Base-by-base conservation (phyloP, 208 protist species). In the Vickermania spadyakhi region DNA sequence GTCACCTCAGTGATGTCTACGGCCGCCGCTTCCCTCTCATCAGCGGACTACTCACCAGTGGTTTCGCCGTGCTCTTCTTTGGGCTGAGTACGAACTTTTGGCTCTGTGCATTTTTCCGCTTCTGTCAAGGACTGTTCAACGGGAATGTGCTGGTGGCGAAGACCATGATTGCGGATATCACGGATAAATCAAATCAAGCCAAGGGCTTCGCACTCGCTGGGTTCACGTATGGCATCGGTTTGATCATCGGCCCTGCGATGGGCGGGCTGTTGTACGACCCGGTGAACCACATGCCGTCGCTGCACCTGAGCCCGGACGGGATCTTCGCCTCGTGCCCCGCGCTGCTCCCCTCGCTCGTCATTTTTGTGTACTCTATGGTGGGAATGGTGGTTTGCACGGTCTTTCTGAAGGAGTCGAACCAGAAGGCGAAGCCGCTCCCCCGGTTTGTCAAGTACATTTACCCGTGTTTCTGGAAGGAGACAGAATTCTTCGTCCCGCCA, bases 131-230 rank as follows among this genome's bases (percentile, higher is more conserved):
- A 0, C 49, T 82, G 7, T 83, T 78, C 54, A 90, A 90, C 64
- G 83, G 83, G 45, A 90, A 90, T 53, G 56, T 90, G 3, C 66
- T 90, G n/a, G 79, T 90, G 14, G 83, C 79, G 22, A 90, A 90
- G 58, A 90, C 83, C 30, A 83, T 84, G 62, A 75, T 90, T 58
- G 79, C 83, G 0, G 83, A 90, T 62, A 84, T 90, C 60, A 77
- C 81, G 3, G 80, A 90, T 64, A 67, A 64, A 56, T 81, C 82
- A 0, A 86, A 81, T 42, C 61, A 84, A 57, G 72, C 77, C 1
- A 69, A 73, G 51, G 96, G 96, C 56, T 99, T 99, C 70, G 89
- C 94, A 27, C 97, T 98, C 53, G 87, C 98, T n/a, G 97, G 89
- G 56, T 96, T 98, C 64, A 71, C 62, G 42, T 77, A 58, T 41